Evolutionary conservation across 2,329 filamentous ascomycete genomes (phyloP), one percentile per base, ranked within the genome.

Genomic region (Periconia sp.): DNA sequence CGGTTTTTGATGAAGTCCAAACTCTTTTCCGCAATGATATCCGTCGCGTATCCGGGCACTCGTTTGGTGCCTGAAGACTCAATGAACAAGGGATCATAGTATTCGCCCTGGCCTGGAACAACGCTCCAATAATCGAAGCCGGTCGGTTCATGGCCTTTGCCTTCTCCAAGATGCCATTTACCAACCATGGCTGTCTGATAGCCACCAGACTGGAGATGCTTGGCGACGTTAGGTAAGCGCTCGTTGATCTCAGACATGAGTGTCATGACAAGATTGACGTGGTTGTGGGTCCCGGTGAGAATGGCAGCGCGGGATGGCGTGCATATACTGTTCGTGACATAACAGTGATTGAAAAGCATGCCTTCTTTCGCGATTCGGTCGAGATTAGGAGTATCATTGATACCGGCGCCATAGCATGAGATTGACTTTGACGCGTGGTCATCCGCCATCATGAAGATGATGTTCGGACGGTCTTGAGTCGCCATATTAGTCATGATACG

Each of bases 121-220:
- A 80, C 66, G n/a, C 65, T 69, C 77, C 77, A 81, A 52, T 78
- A 73, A 0, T 52, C 49, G 19, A 52, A 52, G 2, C 77, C 78
- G 0, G 71, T 73, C 0, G 78, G 78, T 43, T 78, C 69, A 37
- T 78, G 73, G 0, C 54, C 60, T 2, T 50, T 44, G 0, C 75
- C 77, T 49, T 81, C 77, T 3, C 78, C 78, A 11, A 81, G 57
- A 50, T 80, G 78, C 77, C 78, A 80, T 54, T 81, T 81, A 0
- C 77, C 78, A 0, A 79, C 61, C 76, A 80, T 80, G 6, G 73
- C 77, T 0, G 77, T 80, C 33, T 72, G 71, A 44, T 80, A 81
- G 0, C 73, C 73, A 18, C 72, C 73, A 0, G 69, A 62, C 2
- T 73, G 70, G 0, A 81, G 62, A 16, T 74, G 69, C 48, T 81